A percentile compares a stretch with the other conserved stretches of the same genome.
phyloP scores from a whole-genome alignment of 2,329 filamentous ascomycete genomes.

The Pezicula radicicola region DNA sequence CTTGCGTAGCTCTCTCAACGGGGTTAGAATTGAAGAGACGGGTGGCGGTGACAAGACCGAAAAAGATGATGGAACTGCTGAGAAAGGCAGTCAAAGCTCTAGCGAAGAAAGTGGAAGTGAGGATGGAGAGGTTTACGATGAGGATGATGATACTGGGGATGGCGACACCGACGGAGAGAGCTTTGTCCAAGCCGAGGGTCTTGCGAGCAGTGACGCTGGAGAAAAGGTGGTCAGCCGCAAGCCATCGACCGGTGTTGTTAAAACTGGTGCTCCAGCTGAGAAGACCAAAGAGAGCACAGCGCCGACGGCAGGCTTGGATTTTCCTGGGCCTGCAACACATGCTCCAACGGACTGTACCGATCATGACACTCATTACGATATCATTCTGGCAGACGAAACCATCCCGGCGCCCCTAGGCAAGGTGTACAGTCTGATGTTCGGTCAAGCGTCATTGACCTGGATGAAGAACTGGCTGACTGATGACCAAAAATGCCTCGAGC shows the following conservation, averaged over 20 bases:
- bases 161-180: slow-evolving; percentile 66
- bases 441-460: slow-evolving; percentile 72
- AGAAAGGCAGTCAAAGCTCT: slow-evolving; percentile 48
- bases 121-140: slow-evolving; percentile 72
- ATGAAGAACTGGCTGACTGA: slow-evolving; percentile 83
- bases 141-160: slow-evolving; percentile 59
- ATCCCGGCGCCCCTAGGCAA: slow-evolving; percentile 88
- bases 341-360: slow-evolving; percentile 84
- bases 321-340: slow-evolving; percentile 81
- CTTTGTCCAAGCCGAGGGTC: slow-evolving; percentile 45
- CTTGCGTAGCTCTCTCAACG: slow-evolving; percentile 86
- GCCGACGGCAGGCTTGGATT: slow-evolving; percentile 53
- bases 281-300: slow-evolving; percentile 47
- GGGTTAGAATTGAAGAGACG: slow-evolving; percentile 75
- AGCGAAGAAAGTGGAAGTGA: slow-evolving; percentile 51
- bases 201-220: slow-evolving; percentile 46
- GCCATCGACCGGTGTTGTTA: slow-evolving; percentile 55
- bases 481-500: slow-evolving; percentile 86
- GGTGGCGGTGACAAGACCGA: slow-evolving; percentile 88
- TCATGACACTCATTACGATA: slow-evolving; percentile 75
- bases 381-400: slow-evolving; percentile 78
- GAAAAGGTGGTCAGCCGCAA: slow-evolving; percentile 71
- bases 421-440: slow-evolving; percentile 86
- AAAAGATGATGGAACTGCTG: slow-evolving; percentile 57
- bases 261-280: slow-evolving; percentile 43